phyloP scores from a whole-genome alignment of 1,284 basidiomycete genomes.

The Omphalotus olearius region DNA sequence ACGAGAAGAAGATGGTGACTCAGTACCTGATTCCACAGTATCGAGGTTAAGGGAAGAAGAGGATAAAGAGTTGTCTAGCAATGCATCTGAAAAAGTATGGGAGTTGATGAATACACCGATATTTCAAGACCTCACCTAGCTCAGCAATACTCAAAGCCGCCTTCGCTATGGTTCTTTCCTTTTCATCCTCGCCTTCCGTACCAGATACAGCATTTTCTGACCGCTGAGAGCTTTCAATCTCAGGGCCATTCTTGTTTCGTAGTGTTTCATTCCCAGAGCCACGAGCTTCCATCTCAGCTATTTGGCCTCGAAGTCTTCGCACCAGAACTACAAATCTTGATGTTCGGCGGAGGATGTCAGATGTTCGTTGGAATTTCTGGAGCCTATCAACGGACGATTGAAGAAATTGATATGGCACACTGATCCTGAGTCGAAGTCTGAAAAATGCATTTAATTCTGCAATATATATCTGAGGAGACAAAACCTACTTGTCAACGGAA shows the following conservation, averaged over 20 bases:
- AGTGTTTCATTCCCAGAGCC: constrained; percentile 18
- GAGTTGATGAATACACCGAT: constrained; percentile 22
- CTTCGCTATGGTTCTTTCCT: constrained; percentile 82
- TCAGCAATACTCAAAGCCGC: constrained; percentile 90
- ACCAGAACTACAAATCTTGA: constrained; percentile 82
- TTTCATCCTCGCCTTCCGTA: constrained; percentile 56
- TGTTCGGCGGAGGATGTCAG: constrained; percentile 78
- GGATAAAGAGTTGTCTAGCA: background rate
- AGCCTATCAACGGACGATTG: constrained; percentile 67
- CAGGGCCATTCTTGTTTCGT: too few species aligned
- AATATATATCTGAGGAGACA: too few species aligned
- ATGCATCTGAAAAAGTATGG: background rate
- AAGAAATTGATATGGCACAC: constrained; percentile 74
- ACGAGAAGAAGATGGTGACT: constrained; percentile 17
- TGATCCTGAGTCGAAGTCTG: constrained; percentile 82
- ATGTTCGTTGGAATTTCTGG: constrained; percentile 73
- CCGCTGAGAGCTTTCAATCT: too few species aligned
- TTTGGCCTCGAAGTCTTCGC: constrained; percentile 76
- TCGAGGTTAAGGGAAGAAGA: background rate
- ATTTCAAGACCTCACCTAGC: constrained; percentile 46
- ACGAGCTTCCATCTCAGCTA: constrained; percentile 53
- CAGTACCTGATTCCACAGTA: constrained; percentile 3
- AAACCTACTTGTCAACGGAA: constrained; percentile 66
- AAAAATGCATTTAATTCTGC: constrained; percentile 14
- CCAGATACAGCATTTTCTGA: too few species aligned